phyloP scores from a whole-genome alignment of 2,329 filamentous ascomycete species.

The Pseudogymnoascus sp. region DNA sequence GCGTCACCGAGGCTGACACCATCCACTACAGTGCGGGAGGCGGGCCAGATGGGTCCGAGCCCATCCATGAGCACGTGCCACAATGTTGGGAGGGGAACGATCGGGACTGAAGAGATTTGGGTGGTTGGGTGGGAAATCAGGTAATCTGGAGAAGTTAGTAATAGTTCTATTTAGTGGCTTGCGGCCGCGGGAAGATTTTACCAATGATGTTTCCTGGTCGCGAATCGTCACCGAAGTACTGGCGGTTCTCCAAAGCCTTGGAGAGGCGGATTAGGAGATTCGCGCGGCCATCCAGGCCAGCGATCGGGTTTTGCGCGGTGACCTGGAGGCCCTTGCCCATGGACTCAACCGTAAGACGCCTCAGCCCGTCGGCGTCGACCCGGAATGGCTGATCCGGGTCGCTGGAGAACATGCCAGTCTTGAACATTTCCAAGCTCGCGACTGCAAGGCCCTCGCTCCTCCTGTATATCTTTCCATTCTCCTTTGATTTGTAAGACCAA shows the following conservation, averaged over 20 bases:
- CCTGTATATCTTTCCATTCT: slow-evolving; percentile 73
- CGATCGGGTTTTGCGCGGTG: slow-evolving; percentile 68
- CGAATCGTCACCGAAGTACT: slow-evolving; percentile 76
- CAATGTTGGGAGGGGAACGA: slow-evolving; percentile 77
- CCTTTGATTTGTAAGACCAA: slow-evolving; percentile 89
- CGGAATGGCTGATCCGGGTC: slow-evolving; percentile 73
- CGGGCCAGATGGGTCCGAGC: slow-evolving; percentile 79
- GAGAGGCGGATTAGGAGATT: slow-evolving; percentile 69
- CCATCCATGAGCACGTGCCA: slow-evolving; percentile 90
- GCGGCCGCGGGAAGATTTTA: slow-evolving; percentile 35
- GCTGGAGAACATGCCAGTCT: slow-evolving; percentile 80
- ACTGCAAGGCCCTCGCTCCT: slow-evolving; percentile 84
- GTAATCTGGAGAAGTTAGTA: slow-evolving; percentile 56
- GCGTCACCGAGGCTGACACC: slow-evolving; percentile 85
- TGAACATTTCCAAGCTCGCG: slow-evolving; percentile 82
- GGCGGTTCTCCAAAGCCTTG: slow-evolving; percentile 67
- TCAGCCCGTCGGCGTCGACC: slow-evolving; percentile 77
- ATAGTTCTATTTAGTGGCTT: slow-evolving; percentile 13
- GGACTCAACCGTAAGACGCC: slow-evolving; percentile 62
- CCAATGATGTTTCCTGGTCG: slow-evolving; percentile 92
- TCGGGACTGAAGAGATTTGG: slow-evolving; percentile 78
- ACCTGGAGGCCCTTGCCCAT: slow-evolving; percentile 82
- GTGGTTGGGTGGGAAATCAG: slow-evolving; percentile 88
- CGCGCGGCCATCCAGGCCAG: slow-evolving; percentile 77
- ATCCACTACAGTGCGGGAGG: slow-evolving; percentile 77